Conservation (phyloP, 2,329 filamentous ascomycete genomes). For the Tolypocladium inflatum region DNA sequence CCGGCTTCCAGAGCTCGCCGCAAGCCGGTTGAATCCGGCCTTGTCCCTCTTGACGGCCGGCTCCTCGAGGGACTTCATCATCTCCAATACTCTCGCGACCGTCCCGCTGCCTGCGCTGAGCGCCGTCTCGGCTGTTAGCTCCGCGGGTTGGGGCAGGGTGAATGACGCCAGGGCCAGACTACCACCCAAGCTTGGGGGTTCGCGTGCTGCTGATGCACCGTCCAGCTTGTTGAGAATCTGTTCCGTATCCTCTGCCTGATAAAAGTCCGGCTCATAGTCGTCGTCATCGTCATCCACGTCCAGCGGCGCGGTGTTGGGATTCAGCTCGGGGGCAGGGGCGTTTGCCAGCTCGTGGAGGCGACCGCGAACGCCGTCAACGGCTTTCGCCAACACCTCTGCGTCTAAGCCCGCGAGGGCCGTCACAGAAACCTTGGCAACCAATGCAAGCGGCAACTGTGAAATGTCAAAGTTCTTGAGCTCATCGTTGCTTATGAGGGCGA, state of each 20-base stretch:
- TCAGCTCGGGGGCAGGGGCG: conserved; percentile 35
- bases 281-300: conserved; percentile 71
- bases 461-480: conserved; percentile 76
- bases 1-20: conserved; percentile 72
- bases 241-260: conserved; percentile 65
- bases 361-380: conserved; percentile 54
- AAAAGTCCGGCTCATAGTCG: conserved; percentile 86
- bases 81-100: conserved; percentile 67
- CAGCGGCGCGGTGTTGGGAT: conserved; percentile 49
- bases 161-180: conserved; percentile 67
- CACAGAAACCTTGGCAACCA: conserved; percentile 75
- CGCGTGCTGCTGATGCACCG: conserved; percentile 46
- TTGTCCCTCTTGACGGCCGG: conserved; percentile 50
- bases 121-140: conserved; percentile 61
- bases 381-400: conserved; percentile 56
- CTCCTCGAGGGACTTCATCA: conserved; percentile 66
- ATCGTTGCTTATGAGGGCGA: conserved; percentile 67
- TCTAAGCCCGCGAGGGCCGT: conserved; percentile 68
- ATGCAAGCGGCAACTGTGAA: conserved; percentile 61
- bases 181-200: conserved; percentile 19
- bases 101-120: conserved; percentile 66
- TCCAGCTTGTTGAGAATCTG: conserved; percentile 73
- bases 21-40: conserved; percentile 72
- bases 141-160: conserved; percentile 66
- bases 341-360: conserved; percentile 37